Evolutionary conservation across 2,329 filamentous ascomycete species (phyloP), one percentile per base, ranked within the genome.

Genomic region (Colletotrichum cereale): DNA sequence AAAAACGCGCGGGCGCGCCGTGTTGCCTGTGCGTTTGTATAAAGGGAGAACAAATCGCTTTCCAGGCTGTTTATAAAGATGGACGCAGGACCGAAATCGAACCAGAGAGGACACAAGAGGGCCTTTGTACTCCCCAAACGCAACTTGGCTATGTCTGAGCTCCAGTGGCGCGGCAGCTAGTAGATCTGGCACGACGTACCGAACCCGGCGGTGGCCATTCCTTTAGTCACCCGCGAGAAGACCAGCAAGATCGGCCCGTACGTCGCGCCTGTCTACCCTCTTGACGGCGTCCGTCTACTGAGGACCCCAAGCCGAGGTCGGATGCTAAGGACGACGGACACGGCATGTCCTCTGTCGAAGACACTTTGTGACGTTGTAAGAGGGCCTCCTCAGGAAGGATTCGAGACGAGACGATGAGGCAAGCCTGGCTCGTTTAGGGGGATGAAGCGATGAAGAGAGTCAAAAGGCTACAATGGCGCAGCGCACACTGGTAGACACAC

Each of bases 251-350:
- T 84, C 50, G 67, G 74, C 0, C 81, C 81, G 4, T 87, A 80
- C 75, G 75, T 87, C n/a, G 83, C 84, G 1, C 85, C 86, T 0
- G 81, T 2, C 40, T n/a, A 1, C 82, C 16, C 79, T 87, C 55
- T 86, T 84, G 76, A 84, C 86, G 34, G 86, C 86, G 3, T 82
- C 84, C 11, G 82, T 87, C 50, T 87, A 87, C 80, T 24, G 38
- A 38, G 50, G 63, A 34, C n/a, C 29, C 48, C 67, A 56, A n/a
- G 44, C 69, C 66, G 52, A 58, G 55, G 16, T 72, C 69, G 31
- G 67, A 71, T 11, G 50, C 52, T 2, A 63, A 71, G 63, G 42
- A 44, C 11, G 56, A 62, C 40, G 67, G n/a, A 71, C n/a, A 67
- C n/a, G n/a, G n/a, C n/a, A n/a, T n/a, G n/a, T n/a, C n/a, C n/a